phyloP scores from a whole-genome alignment of 352 stramenopile genomes.

The Elongisporangium anandrum region DNA sequence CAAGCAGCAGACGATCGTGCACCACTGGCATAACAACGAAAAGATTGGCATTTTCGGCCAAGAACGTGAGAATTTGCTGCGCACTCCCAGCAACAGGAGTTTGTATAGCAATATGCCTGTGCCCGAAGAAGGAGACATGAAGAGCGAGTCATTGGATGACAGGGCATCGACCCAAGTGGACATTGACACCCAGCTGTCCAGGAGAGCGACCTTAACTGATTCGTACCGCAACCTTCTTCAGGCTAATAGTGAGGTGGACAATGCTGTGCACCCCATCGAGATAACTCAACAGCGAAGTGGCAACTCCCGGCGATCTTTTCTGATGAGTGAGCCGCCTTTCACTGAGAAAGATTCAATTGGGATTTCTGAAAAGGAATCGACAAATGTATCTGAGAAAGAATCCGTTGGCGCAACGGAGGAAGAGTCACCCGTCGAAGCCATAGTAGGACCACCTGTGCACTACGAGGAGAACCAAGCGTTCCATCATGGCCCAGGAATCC shows the following conservation, averaged over 20 bases:
- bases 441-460: background rate
- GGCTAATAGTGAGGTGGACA: background rate
- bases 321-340: background rate
- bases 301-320: background rate
- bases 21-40: conserved; percentile 73
- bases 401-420: background rate
- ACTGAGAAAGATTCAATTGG: background rate
- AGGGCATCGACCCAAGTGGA: background rate
- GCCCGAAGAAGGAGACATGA: background rate
- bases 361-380: background rate
- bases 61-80: conserved; percentile 35
- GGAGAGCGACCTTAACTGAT: background rate
- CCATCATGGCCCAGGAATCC: background rate
- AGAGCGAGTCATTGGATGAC: background rate
- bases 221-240: background rate
- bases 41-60: conserved; percentile 46
- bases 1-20: conserved; percentile 65
- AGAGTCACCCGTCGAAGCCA: background rate
- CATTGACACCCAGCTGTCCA: background rate
- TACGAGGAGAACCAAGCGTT: background rate
- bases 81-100: background rate
- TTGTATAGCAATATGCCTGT: background rate
- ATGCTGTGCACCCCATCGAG: background rate
- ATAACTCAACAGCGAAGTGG: background rate
- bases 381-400: background rate